These are phyloP conservation scores for Phialophora chinensis DNA, from an alignment of 2,329 filamentous ascomycete genomes.

Conservation along the genomic window DNA sequence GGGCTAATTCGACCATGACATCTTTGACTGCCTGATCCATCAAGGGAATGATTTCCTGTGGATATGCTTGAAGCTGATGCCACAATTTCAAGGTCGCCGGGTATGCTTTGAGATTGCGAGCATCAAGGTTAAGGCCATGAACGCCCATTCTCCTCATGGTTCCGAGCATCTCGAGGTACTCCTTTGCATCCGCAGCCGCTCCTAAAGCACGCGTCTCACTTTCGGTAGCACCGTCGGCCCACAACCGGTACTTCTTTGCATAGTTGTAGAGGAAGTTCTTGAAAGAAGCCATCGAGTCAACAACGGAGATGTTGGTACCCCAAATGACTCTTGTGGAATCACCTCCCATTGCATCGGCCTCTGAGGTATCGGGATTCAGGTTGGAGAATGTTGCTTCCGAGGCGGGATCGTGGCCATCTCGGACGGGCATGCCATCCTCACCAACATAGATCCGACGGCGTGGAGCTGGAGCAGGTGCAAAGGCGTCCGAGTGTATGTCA, in stretches of 20 bases:
- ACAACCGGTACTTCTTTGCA: conserved; percentile 91
- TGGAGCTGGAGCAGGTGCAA: conserved; percentile 58
- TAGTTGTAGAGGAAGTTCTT: conserved; percentile 94
- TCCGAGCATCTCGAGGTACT: conserved; percentile 84
- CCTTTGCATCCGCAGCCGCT: conserved; percentile 74
- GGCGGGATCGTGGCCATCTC: conserved; percentile 51
- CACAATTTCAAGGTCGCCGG: conserved; percentile 91
- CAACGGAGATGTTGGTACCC: conserved; percentile 95
- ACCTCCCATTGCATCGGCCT: conserved; percentile 85
- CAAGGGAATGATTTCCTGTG: conserved; percentile 92
- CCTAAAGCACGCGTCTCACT: conserved; percentile 72
- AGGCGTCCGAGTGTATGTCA: conserved; percentile 83
- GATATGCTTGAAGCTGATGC: conserved; percentile 93
- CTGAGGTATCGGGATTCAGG: conserved; percentile 81
- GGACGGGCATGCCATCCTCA: conserved; percentile 65
- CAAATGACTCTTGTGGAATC: conserved; percentile 84
- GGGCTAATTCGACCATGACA: conserved; percentile 86
- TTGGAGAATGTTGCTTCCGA: conserved; percentile 72
- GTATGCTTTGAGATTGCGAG: conserved; percentile 87
- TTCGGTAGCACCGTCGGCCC: conserved; percentile 80
- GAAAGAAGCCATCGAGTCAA: conserved; percentile 84
- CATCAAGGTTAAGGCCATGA: conserved; percentile 83
- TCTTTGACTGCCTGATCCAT: conserved; percentile 97
- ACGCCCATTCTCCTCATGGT: conserved; percentile 89
- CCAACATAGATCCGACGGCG: conserved; percentile 68